Base-by-base conservation (phyloP, 106 monocot species). In the Dendrobium nobile region DNA sequence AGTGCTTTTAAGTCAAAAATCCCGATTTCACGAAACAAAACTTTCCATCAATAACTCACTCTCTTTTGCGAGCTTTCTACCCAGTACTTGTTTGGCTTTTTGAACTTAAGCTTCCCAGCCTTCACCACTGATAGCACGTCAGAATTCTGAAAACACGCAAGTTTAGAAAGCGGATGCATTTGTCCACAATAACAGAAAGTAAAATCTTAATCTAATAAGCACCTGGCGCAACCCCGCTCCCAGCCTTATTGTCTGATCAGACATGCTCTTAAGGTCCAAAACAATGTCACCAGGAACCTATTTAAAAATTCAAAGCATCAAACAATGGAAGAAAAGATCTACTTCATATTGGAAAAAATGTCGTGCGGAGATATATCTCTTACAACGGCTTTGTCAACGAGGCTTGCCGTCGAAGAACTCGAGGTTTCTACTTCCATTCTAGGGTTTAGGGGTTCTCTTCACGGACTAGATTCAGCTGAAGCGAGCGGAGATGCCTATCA, bases 71-170 rank as follows among this genome's bases (percentile, higher is more conserved):
- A 98, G 84, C 84, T 90, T 81, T 98, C 98, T 44, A 98, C 80
- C 98, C 94, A 94, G 37, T 95, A 98, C 75, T 95, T 98, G 41
- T 91, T 98, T 19, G 94, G 98, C 80, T 91, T 95, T 41, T 76
- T 87, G 75, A 91, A 80, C 77, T 88, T 89, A 83, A 98, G 77
- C 74, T 78, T 91, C 80, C 98, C 98, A 48, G 88, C 85, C 72
- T 88, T 87, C 77, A 81, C 89, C 20, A 78, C 89, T 10, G 91
- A 85, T 19, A 98, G 78, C 27, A 82, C 75, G 75, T 98, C 98
- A 44, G 82, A 82, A 37, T 95, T 95, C 97, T 97, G 72, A 48
- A 80, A 43, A 40, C 26, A 59, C 19, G 13, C 5, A 7, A 87
- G 54, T 31, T 44, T 51, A 79, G 37, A 37, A 37, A 17, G 9